phyloP scores from a whole-genome alignment of 129 eudicot genomes.

The Saposhnikovia divaricata region DNA sequence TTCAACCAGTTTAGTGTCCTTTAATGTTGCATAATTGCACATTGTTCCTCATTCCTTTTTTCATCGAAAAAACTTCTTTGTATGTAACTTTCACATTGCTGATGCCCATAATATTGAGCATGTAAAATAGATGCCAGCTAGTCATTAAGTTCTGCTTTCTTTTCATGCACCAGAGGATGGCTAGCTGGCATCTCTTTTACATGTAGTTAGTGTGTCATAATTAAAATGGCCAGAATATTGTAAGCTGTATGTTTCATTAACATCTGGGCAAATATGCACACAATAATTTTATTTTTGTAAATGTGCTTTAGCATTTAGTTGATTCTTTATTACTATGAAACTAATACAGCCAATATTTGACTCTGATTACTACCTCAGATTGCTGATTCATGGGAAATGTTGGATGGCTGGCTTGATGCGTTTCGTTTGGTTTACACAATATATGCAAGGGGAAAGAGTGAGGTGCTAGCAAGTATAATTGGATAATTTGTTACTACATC shows the following conservation, averaged over 20 bases:
- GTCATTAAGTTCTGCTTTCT: not conserved
- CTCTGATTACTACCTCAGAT: constrained; percentile 37
- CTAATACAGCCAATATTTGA: not conserved
- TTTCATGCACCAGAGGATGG: not conserved
- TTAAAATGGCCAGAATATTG: not conserved
- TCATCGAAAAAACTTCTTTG: not conserved
- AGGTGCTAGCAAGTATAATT: constrained; percentile 84
- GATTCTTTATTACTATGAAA: not conserved
- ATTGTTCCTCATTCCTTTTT: not conserved
- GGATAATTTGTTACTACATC: constrained; percentile 28
- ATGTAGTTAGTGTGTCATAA: not conserved
- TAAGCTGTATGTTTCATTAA: not conserved
- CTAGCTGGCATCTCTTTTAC: not conserved
- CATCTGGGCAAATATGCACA: not conserved
- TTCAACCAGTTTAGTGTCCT: not conserved
- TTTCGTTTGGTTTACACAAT: constrained; percentile 89
- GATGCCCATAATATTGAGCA: not conserved
- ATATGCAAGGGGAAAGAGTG: constrained; percentile 82
- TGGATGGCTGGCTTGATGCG: constrained; percentile 95
- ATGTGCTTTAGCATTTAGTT: not conserved
- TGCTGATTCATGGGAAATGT: constrained; percentile 90
- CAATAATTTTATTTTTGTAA: not conserved
- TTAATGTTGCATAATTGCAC: not conserved
- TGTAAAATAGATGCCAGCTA: too few species aligned
- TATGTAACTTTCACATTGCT: not conserved